Conservation (phyloP, 306 rosid genomes). For the Arachis hypogaea region DNA sequence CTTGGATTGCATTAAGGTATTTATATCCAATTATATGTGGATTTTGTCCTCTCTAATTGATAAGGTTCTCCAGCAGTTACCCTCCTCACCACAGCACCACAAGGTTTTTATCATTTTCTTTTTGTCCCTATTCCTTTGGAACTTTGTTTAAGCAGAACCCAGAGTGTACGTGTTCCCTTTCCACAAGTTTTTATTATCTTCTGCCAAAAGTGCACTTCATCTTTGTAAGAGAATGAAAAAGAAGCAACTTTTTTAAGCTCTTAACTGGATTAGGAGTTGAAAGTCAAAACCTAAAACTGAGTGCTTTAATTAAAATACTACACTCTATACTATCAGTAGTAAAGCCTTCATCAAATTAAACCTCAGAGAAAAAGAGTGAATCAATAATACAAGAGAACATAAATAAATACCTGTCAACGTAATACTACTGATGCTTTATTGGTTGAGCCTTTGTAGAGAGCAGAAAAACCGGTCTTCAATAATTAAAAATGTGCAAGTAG, state of each 20-base stretch:
- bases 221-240: slow-evolving; percentile 41
- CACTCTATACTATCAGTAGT: slow-evolving; percentile 1
- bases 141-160: slow-evolving; percentile 44
- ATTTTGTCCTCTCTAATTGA: slow-evolving; percentile 42
- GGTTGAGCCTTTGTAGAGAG: slow-evolving; percentile 34
- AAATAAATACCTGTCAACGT: slow-evolving; percentile 33
- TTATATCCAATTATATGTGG: slow-evolving; percentile 38
- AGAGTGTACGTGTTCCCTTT: slow-evolving; percentile 37
- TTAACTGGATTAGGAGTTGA: slow-evolving; percentile 38
- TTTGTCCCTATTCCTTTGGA: slow-evolving; percentile 72
- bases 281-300: slow-evolving; percentile 47
- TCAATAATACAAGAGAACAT: slow-evolving; percentile 38
- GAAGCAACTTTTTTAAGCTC: slow-evolving; percentile 40
- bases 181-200: slow-evolving; percentile 34
- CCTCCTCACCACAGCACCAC: slow-evolving; percentile 28
- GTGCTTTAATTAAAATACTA: slow-evolving; percentile 37
- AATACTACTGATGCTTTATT: slow-evolving; percentile 13
- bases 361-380: slow-evolving; percentile 21
- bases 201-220: slow-evolving; percentile 49
- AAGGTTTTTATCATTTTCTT: slow-evolving; percentile 52
- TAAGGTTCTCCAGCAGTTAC: slow-evolving; percentile 36
- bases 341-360: slow-evolving; percentile 34
- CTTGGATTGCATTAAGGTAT: slow-evolving; percentile 35
- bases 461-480: slow-evolving; percentile 27
- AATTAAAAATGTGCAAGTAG: slow-evolving; percentile 33